Evolutionary conservation across 768 basidiomycete genomes (phyloP).

Genomic region (Pisolithus tinctorius): DNA sequence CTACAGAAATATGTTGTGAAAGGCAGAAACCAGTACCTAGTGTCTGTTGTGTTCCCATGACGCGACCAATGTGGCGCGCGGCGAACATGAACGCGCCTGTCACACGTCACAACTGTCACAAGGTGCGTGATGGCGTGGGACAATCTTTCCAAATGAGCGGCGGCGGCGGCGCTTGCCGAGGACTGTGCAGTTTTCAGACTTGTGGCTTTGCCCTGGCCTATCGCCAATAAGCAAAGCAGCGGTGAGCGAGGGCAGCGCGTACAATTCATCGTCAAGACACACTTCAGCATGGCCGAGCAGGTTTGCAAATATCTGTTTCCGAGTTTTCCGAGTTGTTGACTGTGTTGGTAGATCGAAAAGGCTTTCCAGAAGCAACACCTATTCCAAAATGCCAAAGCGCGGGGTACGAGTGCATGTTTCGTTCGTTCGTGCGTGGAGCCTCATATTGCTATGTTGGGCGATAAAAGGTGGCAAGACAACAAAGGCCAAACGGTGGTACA

Average conservation of each 20-base stretch:
- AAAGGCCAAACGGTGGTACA: slow-evolving; percentile 98
- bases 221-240: background rate
- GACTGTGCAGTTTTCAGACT: slow-evolving; percentile 33
- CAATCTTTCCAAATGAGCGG: background rate
- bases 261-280: slow-evolving; percentile 7
- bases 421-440: slow-evolving; percentile 3
- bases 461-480: slow-evolving; percentile 74
- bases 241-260: background rate
- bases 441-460: slow-evolving; percentile 6
- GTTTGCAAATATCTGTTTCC: slow-evolving; percentile 26
- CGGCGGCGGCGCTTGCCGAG: slow-evolving; percentile 27
- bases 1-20: background rate
- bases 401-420: slow-evolving; percentile 52
- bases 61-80: slow-evolving; percentile 15
- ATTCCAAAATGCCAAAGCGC: slow-evolving; percentile 95
- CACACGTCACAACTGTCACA: background rate
- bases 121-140: background rate
- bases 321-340: background rate
- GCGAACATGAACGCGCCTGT: slow-evolving; percentile 14
- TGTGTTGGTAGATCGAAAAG: slow-evolving; percentile 72
- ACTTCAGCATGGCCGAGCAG: slow-evolving; percentile 53
- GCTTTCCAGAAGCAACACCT: slow-evolving; percentile 96
- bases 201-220: slow-evolving; percentile 30
- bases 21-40: slow-evolving; percentile 38
- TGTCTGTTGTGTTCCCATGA: slow-evolving; percentile 71